Evolutionary conservation across 2,329 filamentous ascomycete genomes (phyloP).

Genomic region (Penicillium vulpinum): DNA sequence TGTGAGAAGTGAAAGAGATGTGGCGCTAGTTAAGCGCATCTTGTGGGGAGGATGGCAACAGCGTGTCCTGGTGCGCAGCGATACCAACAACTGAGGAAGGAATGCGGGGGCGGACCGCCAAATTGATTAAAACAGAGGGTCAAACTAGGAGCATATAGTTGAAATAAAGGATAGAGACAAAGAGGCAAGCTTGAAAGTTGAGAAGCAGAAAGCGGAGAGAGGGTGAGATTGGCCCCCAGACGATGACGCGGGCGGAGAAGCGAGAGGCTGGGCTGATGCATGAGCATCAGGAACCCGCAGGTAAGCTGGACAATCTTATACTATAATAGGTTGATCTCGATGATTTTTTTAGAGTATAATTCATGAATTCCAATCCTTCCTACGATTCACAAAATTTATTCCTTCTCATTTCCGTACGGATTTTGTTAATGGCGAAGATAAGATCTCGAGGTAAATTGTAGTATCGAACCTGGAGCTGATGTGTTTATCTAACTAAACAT

Average conservation of each 20-base stretch:
- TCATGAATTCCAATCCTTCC: neutral
- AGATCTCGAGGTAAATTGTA: no score
- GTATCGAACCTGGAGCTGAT: no score
- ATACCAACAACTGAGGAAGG: constrained; percentile 8
- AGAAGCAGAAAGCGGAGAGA: constrained; percentile 16
- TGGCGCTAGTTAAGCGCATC: constrained; percentile 29
- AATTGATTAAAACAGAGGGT: neutral
- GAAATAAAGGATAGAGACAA: constrained; percentile 1
- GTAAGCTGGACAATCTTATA: neutral
- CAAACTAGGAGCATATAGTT: neutral
- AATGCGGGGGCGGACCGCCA: constrained; percentile 11
- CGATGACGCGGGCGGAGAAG: constrained; percentile 38
- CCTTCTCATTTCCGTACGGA: neutral
- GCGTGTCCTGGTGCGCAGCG: constrained; percentile 8
- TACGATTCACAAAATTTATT: neutral
- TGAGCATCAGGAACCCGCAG: constrained; percentile 17
- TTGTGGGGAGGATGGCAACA: constrained; percentile 15
- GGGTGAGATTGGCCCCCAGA: constrained; percentile 19
- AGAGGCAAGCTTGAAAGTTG: constrained; percentile 5
- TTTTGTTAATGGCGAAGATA: no score
- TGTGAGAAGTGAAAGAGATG: constrained; percentile 27
- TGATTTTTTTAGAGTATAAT: neutral
- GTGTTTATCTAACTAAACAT: no score
- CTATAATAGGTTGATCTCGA: neutral
- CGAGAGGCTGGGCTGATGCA: constrained; percentile 26